phyloP scores from a whole-genome alignment of 805 yeast species.

The Saccharomycopsis sp. region DNA sequence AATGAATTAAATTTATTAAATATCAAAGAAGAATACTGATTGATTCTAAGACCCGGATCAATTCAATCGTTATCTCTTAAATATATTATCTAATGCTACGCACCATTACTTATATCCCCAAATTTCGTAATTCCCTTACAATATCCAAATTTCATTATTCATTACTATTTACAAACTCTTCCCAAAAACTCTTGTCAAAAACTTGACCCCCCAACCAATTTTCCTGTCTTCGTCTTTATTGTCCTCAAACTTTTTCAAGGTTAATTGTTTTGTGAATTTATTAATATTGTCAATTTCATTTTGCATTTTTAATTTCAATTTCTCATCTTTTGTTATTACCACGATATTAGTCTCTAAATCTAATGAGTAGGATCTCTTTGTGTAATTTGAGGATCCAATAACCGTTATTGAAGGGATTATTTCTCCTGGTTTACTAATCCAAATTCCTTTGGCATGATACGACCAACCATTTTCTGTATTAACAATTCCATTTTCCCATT shows the following conservation, averaged over 20 bases:
- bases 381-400: slow-evolving; percentile 89
- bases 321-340: slow-evolving; percentile 56
- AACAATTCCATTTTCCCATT: slow-evolving; percentile 84
- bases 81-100: no score
- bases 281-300: slow-evolving; percentile 54
- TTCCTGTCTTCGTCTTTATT: slow-evolving; percentile 43
- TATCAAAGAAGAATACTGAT: no score
- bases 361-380: slow-evolving; percentile 75
- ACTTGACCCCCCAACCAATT: slow-evolving; percentile 50
- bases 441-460: slow-evolving; percentile 93
- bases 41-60: no score
- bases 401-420: slow-evolving; percentile 60
- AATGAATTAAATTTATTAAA: no score
- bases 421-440: slow-evolving; percentile 59
- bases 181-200: slow-evolving; percentile 56
- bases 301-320: slow-evolving; percentile 45
- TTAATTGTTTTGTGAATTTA: slow-evolving; percentile 40
- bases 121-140: no score
- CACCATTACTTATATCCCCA: not conserved
- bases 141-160: not conserved
- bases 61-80: no score
- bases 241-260: slow-evolving; percentile 46
- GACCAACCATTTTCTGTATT: slow-evolving; percentile 87
- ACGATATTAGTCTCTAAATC: slow-evolving; percentile 88
- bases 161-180: slow-evolving; percentile 25